phyloP scores from a whole-genome alignment of 2,329 filamentous ascomycete genomes.

The Cladosporium phlei region DNA sequence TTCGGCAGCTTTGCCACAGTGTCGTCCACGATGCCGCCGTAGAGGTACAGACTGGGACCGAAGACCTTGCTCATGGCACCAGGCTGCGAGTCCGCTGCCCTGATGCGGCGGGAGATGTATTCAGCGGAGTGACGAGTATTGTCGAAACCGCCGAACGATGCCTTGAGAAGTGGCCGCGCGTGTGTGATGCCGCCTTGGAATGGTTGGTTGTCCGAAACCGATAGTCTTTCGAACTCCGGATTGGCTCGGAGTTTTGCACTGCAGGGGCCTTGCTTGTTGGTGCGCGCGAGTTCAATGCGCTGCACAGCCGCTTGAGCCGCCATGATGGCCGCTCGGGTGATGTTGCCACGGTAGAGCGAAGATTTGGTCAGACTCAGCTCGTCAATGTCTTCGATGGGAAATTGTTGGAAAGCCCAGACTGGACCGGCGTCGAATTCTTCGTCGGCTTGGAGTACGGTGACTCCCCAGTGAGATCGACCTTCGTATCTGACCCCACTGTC shows the following conservation, averaged over 20 bases:
- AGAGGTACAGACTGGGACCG: constrained; percentile 37
- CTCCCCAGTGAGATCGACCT: constrained; percentile 40
- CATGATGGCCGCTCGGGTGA: constrained; percentile 37
- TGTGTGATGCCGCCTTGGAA: constrained; percentile 38
- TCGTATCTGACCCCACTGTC: constrained; percentile 20
- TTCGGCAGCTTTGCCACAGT: constrained; percentile 19
- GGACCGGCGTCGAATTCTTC: constrained; percentile 42
- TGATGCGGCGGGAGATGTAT: constrained; percentile 40
- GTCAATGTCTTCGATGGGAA: constrained; percentile 39
- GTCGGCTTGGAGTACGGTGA: constrained; percentile 39
- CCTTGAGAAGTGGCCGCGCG: constrained; percentile 38
- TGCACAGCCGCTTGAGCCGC: constrained; percentile 37
- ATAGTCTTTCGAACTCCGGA: constrained; percentile 26
- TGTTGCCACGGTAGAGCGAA: constrained; percentile 37
- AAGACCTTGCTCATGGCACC: constrained; percentile 38
- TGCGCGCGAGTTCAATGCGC: constrained; percentile 27
- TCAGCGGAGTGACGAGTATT: constrained; percentile 31
- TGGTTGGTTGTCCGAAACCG: constrained; percentile 32
- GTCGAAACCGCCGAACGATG: constrained; percentile 37
- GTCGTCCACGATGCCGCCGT: constrained; percentile 40
- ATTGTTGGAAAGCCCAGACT: constrained; percentile 44
- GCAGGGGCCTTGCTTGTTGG: constrained; percentile 8
- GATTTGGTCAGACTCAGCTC: constrained; percentile 38
- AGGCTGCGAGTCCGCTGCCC: constrained; percentile 41
- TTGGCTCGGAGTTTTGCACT: constrained; percentile 26